These are phyloP conservation scores for Colletotrichum musae DNA, from an alignment of 2,329 filamentous ascomycete genomes.

Conservation along the genomic window DNA sequence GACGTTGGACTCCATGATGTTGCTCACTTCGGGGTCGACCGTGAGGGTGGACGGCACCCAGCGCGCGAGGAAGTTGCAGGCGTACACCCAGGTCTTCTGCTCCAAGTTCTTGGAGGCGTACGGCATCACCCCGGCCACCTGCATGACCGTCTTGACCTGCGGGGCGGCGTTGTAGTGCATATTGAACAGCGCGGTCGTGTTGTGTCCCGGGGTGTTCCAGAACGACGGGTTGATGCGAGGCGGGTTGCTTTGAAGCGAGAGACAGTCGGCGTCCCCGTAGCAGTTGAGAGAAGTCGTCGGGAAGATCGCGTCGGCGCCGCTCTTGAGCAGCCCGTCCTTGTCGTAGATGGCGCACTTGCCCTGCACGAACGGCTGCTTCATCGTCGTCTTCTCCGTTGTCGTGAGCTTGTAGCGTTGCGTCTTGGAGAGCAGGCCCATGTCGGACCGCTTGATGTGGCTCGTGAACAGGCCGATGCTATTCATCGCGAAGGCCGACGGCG, in stretches of 20 bases:
- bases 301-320: neutral
- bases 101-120: constrained; percentile 9
- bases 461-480: constrained; percentile 3
- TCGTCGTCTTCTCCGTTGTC: neutral
- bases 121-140: constrained; percentile 5
- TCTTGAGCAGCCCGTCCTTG: constrained; percentile 3
- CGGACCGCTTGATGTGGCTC: constrained; percentile 2
- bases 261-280: constrained; percentile 7
- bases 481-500: constrained; percentile 14
- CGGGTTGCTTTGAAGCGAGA: neutral
- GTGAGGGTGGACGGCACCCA: constrained; percentile 8
- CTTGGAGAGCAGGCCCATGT: neutral
- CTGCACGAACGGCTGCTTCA: constrained; percentile 27
- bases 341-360: constrained; percentile 19
- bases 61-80: constrained; percentile 18
- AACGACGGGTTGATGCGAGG: neutral
- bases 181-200: neutral
- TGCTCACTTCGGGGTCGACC: constrained; percentile 11
- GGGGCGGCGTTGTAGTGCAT: neutral
- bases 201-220: constrained; percentile 3
- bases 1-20: constrained; percentile 22
- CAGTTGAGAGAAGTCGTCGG: constrained; percentile 18
- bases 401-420: constrained; percentile 11
- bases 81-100: constrained; percentile 23
- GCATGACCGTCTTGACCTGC: neutral